A percentile compares a stretch with the other conserved stretches of the same genome.
phyloP scores from a whole-genome alignment of 140 eudicot genomes.

The Ambrosia hybrid region DNA sequence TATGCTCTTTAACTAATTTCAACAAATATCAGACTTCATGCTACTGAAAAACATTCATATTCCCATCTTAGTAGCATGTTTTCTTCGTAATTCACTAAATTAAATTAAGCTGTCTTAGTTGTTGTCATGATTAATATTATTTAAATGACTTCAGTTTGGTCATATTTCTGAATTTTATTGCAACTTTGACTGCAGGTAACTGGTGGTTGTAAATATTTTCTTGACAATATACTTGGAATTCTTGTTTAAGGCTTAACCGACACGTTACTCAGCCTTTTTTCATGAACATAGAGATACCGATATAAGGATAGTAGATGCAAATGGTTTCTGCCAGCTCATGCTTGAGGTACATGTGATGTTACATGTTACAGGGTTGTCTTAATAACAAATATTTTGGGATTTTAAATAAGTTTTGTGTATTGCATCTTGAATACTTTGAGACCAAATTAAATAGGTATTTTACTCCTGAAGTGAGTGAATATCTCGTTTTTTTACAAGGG shows the following conservation, averaged over 20 bases:
- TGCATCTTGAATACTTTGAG: slow-evolving; percentile 96
- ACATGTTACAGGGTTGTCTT: not conserved
- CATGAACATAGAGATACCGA: slow-evolving; percentile 71
- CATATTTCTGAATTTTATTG: too few species aligned
- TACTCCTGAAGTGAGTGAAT: slow-evolving; percentile 78
- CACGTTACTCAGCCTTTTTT: slow-evolving; percentile 80
- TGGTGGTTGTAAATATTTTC: slow-evolving; percentile 83
- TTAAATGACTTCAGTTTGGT: too few species aligned
- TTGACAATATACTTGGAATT: slow-evolving; percentile 82
- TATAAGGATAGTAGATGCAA: slow-evolving; percentile 74
- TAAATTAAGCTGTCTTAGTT: too few species aligned
- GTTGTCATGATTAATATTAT: too few species aligned
- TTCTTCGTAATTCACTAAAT: too few species aligned
- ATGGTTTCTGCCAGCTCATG: slow-evolving; percentile 98
- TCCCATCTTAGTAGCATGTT: too few species aligned
- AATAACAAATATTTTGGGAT: not conserved
- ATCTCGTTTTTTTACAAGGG: slow-evolving; percentile 81
- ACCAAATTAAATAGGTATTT: slow-evolving; percentile 77
- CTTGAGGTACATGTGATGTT: slow-evolving; percentile 64
- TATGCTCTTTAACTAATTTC: too few species aligned
- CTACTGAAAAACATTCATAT: too few species aligned
- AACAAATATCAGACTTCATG: too few species aligned
- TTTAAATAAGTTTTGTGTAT: not conserved
- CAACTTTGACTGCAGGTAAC: slow-evolving; percentile 6
- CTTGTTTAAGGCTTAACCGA: slow-evolving; percentile 89